A percentile compares a stretch with the other conserved stretches of the same genome.
phyloP scores from a whole-genome alignment of 2,329 filamentous ascomycete genomes.

The Stagonosporopsis cucurbitacearum region DNA sequence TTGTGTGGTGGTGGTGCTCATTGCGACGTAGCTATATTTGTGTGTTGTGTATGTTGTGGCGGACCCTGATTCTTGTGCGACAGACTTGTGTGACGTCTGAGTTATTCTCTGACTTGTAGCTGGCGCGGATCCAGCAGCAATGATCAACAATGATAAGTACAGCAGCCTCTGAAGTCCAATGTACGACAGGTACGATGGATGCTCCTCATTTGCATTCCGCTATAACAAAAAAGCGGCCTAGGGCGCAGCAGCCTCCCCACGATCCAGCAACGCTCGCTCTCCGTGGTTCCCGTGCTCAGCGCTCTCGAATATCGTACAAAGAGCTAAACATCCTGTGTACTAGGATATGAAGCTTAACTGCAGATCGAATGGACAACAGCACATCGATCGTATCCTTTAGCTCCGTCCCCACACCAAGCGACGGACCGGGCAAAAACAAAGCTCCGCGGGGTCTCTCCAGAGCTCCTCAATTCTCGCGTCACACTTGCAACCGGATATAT shows the following conservation, averaged over 20 bases:
- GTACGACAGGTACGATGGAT: not conserved
- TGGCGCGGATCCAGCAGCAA: not conserved
- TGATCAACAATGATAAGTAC: not conserved
- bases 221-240: not conserved
- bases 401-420: no score
- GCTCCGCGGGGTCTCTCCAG: no score
- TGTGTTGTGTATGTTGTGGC: not conserved
- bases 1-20: constrained; percentile 6
- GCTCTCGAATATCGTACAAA: not conserved
- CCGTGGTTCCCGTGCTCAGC: not conserved
- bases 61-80: not conserved
- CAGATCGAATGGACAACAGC: not conserved
- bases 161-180: not conserved
- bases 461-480: no score
- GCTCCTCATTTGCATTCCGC: not conserved
- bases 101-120: not conserved
- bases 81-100: not conserved
- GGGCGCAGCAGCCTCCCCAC: not conserved
- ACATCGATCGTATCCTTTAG: not conserved
- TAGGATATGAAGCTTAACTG: not conserved
- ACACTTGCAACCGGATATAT: no score
- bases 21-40: not conserved
- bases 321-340: not conserved
- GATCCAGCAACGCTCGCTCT: not conserved
- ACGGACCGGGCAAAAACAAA: no score